Conservation (phyloP, 139 green algal species). For the Diplosphaera chodatii region DNA sequence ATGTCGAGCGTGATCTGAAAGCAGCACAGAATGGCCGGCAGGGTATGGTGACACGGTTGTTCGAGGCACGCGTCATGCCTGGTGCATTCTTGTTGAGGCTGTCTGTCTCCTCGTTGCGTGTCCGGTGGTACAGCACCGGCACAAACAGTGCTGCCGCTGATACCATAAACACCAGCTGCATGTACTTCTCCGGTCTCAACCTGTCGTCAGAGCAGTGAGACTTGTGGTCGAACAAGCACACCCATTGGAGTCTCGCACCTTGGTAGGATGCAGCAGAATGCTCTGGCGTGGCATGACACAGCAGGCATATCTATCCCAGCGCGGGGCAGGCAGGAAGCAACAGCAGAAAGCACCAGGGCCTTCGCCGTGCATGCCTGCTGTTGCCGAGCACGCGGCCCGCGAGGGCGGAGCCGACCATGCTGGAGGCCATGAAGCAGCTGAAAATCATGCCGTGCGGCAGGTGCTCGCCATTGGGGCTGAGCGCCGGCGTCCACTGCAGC, state of each 20-base stretch:
- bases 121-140: slow-evolving; percentile 41
- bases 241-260: no score
- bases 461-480: slow-evolving; percentile 73
- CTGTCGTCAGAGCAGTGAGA: slow-evolving; percentile 5
- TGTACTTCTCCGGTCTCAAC: slow-evolving; percentile 68
- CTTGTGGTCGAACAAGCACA: no score
- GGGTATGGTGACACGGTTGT: no score
- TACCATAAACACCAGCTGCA: slow-evolving; percentile 75
- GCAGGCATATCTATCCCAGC: no score
- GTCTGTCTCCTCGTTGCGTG: slow-evolving; percentile 1
- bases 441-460: slow-evolving; percentile 97
- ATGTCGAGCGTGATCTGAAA: no score
- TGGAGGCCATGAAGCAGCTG: slow-evolving; percentile 90
- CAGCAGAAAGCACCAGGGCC: no score
- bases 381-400: slow-evolving; percentile 43
- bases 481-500: slow-evolving; percentile 79
- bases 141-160: slow-evolving; percentile 52
- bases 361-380: background rate
- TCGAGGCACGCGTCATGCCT: no score
- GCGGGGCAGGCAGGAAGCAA: no score
- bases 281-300: no score
- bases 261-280: no score
- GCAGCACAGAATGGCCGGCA: no score
- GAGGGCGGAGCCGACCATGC: slow-evolving; percentile 78
- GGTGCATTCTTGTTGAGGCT: slow-evolving; percentile 12